phyloP scores from a whole-genome alignment of 2,329 filamentous ascomycete species.

The Ophiostoma pallidulum region DNA sequence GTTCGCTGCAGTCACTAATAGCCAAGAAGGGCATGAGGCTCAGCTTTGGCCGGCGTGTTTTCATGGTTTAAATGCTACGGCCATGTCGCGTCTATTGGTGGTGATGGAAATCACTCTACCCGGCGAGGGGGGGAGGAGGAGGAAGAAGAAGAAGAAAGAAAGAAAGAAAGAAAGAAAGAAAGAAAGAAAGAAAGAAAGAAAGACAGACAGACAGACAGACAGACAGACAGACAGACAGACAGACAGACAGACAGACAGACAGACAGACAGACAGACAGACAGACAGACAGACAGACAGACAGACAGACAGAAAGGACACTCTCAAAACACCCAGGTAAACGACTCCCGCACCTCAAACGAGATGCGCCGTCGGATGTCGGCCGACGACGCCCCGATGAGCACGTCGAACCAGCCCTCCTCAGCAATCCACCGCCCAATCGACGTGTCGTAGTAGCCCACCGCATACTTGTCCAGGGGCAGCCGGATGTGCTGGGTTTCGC shows the following conservation, averaged over 20 bases:
- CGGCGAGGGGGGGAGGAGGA: too few relatives aligned
- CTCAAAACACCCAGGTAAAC: conserved; percentile 55
- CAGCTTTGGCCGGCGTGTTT: too few relatives aligned
- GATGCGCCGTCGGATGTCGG: conserved; percentile 45
- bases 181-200: neutral
- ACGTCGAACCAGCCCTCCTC: conserved; percentile 55
- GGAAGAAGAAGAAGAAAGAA: neutral
- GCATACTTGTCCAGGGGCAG: conserved; percentile 40
- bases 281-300: neutral
- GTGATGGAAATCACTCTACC: too few relatives aligned
- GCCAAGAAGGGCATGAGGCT: too few relatives aligned
- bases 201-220: neutral
- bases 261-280: neutral
- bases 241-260: neutral
- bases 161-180: neutral
- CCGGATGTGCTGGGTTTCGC: conserved; percentile 42
- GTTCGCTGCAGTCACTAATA: too few relatives aligned
- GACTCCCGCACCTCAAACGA: conserved; percentile 52
- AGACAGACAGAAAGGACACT: neutral
- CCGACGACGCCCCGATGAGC: conserved; percentile 51
- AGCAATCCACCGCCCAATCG: conserved; percentile 51
- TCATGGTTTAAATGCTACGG: conserved; percentile 2
- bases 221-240: neutral
- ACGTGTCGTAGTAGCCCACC: conserved; percentile 54
- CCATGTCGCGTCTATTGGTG: conserved; percentile 1